Evolutionary conservation across 495 filamentous ascomycete genomes (phyloP), one percentile per base, ranked within the genome.

Genomic region (Copromyces sp.): DNA sequence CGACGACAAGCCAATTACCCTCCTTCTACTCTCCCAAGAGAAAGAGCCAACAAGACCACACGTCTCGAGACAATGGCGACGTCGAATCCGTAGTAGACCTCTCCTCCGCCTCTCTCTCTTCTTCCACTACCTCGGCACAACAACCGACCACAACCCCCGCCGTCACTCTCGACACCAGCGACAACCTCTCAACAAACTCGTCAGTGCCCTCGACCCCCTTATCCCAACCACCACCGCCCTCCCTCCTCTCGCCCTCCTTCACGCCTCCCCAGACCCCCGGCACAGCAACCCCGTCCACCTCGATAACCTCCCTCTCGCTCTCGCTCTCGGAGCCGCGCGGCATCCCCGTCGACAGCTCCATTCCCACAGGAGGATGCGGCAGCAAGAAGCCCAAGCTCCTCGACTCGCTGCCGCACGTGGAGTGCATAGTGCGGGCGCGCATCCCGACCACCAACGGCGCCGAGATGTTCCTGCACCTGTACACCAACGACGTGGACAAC

Each of bases 391-490:
- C 91, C 12, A 90, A 87, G 41, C 82, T 96, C 11, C 87, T 95
- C 37, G 82, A 89, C 45, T 85, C 84, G 8, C 84, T 96, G 4
- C 93, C 93, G 9, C 78, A 90, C 20, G 93, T 96, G 37, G 88
- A 91, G 78, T 96, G 93, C 80, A 86, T 94, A 69, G 93, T 95
- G 39, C 89, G 93, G 68, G 93, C 93, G 17, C 88, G 93, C 35
- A 96, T 96, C 68, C 93, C 93, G 1, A 96, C 93, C 5, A 94
- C 93, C 14, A 91, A 87, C 11, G 95, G 94, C 3, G 91, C 93
- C 11, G 94, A 98, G 82, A 98, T 99, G 93, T 99, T 96, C 78
- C 85, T 99, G 44, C 95, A 99, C 80, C 86, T 99, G 3, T 99
- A 98, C 82, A 90, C 90, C 69, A 99, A 98, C 81, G 91, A 91